These are phyloP conservation scores for Larix kaempferi DNA, from an alignment of 75 land plant genomes.

Conservation along the genomic window DNA sequence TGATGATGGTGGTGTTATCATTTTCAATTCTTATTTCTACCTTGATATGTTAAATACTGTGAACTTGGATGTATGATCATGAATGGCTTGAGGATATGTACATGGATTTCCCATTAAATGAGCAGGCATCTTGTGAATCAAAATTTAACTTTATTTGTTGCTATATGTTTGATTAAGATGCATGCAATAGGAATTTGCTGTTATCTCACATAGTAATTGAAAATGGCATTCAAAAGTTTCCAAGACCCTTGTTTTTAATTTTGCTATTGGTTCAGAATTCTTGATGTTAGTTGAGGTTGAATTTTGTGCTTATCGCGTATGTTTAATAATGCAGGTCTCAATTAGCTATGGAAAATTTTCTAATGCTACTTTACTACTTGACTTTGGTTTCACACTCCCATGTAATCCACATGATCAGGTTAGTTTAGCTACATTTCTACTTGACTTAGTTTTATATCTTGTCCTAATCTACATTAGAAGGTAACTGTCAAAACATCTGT, in stretches of 20 bases:
- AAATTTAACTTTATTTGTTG: neutral
- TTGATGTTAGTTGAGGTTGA: neutral
- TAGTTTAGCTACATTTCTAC: conserved; percentile 1
- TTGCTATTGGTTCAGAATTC: neutral
- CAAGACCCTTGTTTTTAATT: neutral
- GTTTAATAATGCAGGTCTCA: conserved; percentile 45
- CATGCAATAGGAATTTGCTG: neutral
- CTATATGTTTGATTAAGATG: neutral
- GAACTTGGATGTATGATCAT: neutral
- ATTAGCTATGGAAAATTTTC: conserved; percentile 86
- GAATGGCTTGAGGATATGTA: neutral
- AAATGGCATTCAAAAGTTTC: neutral
- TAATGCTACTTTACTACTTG: conserved; percentile 81
- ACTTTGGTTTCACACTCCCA: conserved; percentile 83
- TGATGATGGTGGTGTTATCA: too few relatives aligned
- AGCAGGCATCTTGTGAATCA: neutral
- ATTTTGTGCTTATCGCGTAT: neutral
- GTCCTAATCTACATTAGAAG: neutral
- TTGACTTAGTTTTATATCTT: neutral
- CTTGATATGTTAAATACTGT: neutral
- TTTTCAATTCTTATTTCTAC: too few relatives aligned
- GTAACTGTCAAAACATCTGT: neutral
- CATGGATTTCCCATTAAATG: neutral
- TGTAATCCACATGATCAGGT: conserved; percentile 87
- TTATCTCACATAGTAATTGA: neutral